A percentile compares a stretch with the other conserved stretches of the same genome.
These are phyloP conservation scores for Blepharisma undulans DNA, from an alignment of 169 alveolate genomes.

Conservation along the genomic window DNA sequence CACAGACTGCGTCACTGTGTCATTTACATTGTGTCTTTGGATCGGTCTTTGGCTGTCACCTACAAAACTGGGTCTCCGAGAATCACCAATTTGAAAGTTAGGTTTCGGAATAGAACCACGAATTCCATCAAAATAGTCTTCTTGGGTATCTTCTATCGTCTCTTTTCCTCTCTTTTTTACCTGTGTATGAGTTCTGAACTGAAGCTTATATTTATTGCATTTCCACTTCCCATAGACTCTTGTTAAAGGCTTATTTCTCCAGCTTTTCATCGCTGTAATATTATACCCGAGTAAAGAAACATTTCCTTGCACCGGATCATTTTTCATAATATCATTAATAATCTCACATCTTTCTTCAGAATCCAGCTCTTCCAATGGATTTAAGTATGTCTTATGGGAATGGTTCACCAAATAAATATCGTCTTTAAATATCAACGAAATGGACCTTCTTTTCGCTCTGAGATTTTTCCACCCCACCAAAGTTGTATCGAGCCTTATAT, in stretches of 20 bases:
- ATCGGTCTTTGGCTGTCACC: too few species aligned
- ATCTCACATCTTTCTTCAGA: conserved; percentile 81
- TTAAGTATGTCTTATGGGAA: conserved; percentile 61
- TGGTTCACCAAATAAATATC: conserved; percentile 66
- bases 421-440: conserved; percentile 58
- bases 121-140: neutral
- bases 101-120: neutral
- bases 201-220: neutral
- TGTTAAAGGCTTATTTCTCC: neutral
- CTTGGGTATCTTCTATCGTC: too few species aligned
- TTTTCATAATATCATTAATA: conserved; percentile 71
- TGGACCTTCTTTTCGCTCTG: conserved; percentile 63
- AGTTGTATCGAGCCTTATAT: conserved; percentile 74
- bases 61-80: too few species aligned
- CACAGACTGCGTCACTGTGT: too few species aligned
- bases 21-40: too few species aligned
- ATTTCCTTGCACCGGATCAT: conserved; percentile 73
- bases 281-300: conserved; percentile 47
- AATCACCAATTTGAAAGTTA: too few species aligned
- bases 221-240: neutral
- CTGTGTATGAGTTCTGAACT: neutral
- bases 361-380: conserved; percentile 80
- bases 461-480: conserved; percentile 75
- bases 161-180: neutral
- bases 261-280: neutral